A percentile compares a stretch with the other conserved stretches of the same genome.
Evolutionary conservation across 768 basidiomycete species (phyloP).

Genomic region (Dioszegia aurantiaca): DNA sequence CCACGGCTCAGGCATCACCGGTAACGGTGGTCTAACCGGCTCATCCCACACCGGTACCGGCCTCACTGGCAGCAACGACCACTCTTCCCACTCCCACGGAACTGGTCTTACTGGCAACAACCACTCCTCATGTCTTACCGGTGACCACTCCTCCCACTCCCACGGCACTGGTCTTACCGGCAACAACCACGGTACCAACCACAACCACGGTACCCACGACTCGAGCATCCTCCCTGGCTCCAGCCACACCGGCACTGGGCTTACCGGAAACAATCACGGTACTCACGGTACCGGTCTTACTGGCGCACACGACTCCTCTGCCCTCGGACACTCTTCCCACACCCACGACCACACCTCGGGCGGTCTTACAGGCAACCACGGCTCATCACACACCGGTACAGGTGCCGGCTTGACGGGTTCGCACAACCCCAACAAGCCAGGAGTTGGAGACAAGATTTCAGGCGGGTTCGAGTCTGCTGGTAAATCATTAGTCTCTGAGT

Average conservation of each 20-base stretch:
- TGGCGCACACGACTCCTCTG: no score
- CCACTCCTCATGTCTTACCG: neutral
- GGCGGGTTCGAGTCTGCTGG: slow-evolving; percentile 16
- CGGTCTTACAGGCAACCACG: slow-evolving; percentile 2
- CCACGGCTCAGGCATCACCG: slow-evolving; percentile 1
- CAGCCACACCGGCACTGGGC: neutral
- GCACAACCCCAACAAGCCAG: slow-evolving; percentile 14
- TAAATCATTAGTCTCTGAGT: neutral
- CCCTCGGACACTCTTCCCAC: neutral
- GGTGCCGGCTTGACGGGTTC: no score
- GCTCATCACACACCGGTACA: no score
- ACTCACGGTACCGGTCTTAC: neutral
- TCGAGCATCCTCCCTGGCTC: neutral
- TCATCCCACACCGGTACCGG: neutral
- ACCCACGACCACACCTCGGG: slow-evolving; percentile 1
- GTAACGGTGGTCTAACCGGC: slow-evolving; percentile 3
- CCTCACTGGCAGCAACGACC: slow-evolving; percentile 1
- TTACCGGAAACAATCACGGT: slow-evolving; percentile 10
- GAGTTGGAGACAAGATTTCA: slow-evolving; percentile 24
- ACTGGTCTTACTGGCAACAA: slow-evolving; percentile 4
- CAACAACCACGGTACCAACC: neutral
- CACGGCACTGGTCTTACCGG: neutral
- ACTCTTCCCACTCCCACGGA: neutral
- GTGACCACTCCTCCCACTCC: neutral
- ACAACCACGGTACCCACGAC: slow-evolving; percentile 4